Evolutionary conservation across 768 basidiomycete genomes (phyloP).

Genomic region (Lactarius indigo): DNA sequence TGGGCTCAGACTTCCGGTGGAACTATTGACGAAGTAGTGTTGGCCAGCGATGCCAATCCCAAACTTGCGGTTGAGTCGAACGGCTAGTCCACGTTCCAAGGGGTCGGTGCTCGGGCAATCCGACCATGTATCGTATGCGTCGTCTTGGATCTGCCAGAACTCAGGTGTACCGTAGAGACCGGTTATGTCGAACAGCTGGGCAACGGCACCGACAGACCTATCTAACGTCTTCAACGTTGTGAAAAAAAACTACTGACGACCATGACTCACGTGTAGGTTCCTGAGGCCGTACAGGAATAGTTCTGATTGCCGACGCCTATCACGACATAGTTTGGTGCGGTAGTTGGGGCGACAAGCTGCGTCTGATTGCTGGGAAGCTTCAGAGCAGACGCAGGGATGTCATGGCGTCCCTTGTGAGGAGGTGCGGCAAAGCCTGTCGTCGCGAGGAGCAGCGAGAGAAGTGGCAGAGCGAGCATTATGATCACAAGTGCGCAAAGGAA

Average conservation of each 20-base stretch:
- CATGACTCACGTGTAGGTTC: constrained; percentile 12
- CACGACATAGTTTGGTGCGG: not conserved
- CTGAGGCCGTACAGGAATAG: constrained; percentile 1
- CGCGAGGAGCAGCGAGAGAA: constrained; percentile 7
- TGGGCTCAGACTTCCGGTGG: not conserved
- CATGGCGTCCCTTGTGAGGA: not conserved
- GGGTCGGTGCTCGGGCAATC: not conserved
- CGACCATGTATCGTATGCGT: constrained; percentile 5
- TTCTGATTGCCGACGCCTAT: constrained; percentile 9
- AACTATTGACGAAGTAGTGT: constrained; percentile 17
- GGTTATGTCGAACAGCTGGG: constrained; percentile 18
- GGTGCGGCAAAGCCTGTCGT: not conserved
- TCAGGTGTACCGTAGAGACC: not conserved
- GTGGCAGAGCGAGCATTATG: not conserved
- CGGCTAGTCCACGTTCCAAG: not conserved
- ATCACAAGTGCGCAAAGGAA: not conserved
- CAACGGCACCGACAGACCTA: constrained; percentile 18
- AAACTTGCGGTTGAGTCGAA: not conserved
- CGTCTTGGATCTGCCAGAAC: constrained; percentile 2
- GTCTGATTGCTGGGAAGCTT: not conserved
- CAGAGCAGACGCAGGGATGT: not conserved
- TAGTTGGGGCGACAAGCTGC: not conserved
- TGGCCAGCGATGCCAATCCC: constrained; percentile 11
- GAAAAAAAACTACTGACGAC: not conserved
- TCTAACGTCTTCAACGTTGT: not conserved